These are phyloP conservation scores for Aulographum hederae DNA, from an alignment of 2,329 filamentous ascomycete species.

Conservation along the genomic window DNA sequence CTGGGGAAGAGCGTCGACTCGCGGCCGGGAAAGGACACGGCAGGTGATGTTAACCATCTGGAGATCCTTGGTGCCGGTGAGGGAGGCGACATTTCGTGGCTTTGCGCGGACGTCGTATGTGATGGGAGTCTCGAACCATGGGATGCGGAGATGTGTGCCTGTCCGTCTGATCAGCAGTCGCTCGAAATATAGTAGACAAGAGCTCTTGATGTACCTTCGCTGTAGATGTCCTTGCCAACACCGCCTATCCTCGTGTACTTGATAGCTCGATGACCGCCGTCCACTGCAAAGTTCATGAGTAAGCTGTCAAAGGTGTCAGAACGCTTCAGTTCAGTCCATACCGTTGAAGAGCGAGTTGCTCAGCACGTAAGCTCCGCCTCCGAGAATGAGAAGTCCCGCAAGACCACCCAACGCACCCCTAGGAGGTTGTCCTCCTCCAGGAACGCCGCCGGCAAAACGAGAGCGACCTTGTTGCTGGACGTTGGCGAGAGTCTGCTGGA, in stretches of 20 bases:
- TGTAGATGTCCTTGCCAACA: conserved; percentile 92
- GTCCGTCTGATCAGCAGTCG: conserved; percentile 2
- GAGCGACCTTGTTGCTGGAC: conserved; percentile 27
- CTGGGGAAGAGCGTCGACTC: conserved; percentile 75
- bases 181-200: neutral
- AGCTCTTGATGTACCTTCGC: conserved; percentile 47
- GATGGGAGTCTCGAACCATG: conserved; percentile 94
- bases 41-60: conserved; percentile 99
- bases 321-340: conserved; percentile 12
- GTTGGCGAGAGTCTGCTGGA: conserved; percentile 40
- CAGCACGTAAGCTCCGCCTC: conserved; percentile 33
- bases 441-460: conserved; percentile 30
- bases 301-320: conserved; percentile 1
- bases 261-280: conserved; percentile 96
- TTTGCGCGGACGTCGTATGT: conserved; percentile 96
- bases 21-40: conserved; percentile 86
- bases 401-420: conserved; percentile 35
- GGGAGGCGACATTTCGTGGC: conserved; percentile 86
- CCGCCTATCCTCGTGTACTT: conserved; percentile 89
- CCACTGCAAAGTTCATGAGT: conserved; percentile 37
- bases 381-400: conserved; percentile 33
- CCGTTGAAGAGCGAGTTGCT: conserved; percentile 54
- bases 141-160: conserved; percentile 87
- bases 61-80: conserved; percentile 96
- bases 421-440: conserved; percentile 27